Evolutionary conservation across 192 early-diverging fungal genomes (phyloP), one percentile per base, ranked within the genome.

Genomic region (Podila verticillata): DNA sequence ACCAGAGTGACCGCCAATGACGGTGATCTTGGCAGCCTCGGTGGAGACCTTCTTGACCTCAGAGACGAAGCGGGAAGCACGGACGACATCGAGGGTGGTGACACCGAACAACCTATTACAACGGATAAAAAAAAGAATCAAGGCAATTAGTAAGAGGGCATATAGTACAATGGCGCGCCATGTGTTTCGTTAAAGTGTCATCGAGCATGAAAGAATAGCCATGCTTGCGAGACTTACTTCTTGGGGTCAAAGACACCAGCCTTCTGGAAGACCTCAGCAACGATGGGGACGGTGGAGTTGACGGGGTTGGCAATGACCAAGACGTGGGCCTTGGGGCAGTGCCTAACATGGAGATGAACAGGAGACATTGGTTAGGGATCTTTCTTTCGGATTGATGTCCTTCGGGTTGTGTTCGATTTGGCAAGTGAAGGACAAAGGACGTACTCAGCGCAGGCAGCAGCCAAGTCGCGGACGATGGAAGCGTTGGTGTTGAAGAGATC

Each of bases 401-500:
- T n/a, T n/a, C n/a, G n/a, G n/a, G n/a, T n/a, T n/a, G n/a, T n/a
- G n/a, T 19, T 54, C 7, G 24, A 54, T 54, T n/a, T 54, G 51
- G 6, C 5, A 54, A 51, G n/a, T 15, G 44, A 7, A 47, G 15
- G 32, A 22, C 68, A 78, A 39, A n/a, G 30, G 35, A 67, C 88
- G 35, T 83, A 90, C 81, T 87, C 84, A 49, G 95, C 95, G 57
- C 88, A 86, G 51, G 89, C 93, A 65, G 85, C 87, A 68, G 95
- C 95, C 35, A 96, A 89, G 51, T 79, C 89, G 71, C 89, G 87
- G 73, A 96, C 93, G 73, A 97, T 97, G 59, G 92, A 91, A 63
- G 96, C 96, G 86, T 97, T 97, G 85, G 91, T 96, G 84, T 96
- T 95, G 91, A 97, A 97, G 60, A 97, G 86, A 81, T 97, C 96